Conservation (phyloP, 176 grass and related monocot species). For the Rhynchospora tenuis region DNA sequence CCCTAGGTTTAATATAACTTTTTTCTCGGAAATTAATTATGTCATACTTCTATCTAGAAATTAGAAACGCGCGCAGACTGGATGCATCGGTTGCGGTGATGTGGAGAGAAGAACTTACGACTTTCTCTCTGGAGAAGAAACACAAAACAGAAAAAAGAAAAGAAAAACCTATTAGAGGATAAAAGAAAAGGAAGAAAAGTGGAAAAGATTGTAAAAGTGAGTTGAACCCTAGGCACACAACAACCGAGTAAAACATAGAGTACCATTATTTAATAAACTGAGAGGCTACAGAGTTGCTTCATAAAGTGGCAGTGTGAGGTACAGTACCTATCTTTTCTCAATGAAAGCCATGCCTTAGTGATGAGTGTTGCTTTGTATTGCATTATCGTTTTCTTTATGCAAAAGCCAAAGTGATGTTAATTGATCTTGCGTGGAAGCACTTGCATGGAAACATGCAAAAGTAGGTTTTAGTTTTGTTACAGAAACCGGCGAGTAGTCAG, state of each 20-base stretch:
- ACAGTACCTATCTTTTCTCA: neutral
- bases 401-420: neutral
- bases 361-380: neutral
- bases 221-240: slow-evolving; percentile 10
- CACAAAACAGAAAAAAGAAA: neutral
- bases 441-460: slow-evolving; percentile 24
- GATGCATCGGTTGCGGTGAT: neutral
- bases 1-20: neutral
- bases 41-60: slow-evolving; percentile 11
- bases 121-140: neutral
- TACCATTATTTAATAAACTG: neutral
- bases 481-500: neutral
- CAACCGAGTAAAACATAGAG: neutral
- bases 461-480: slow-evolving; percentile 20
- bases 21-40: neutral
- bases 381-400: slow-evolving; percentile 15
- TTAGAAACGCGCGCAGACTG: neutral
- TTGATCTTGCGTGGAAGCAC: slow-evolving; percentile 24
- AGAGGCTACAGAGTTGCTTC: slow-evolving; percentile 1
- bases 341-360: neutral
- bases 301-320: slow-evolving; percentile 3
- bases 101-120: neutral
- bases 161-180: neutral
- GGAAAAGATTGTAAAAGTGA: slow-evolving; percentile 1
- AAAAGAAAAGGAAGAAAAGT: neutral